These are phyloP conservation scores for Petunia hybrid DNA, from an alignment of 305 asterid species.

Conservation along the genomic window DNA sequence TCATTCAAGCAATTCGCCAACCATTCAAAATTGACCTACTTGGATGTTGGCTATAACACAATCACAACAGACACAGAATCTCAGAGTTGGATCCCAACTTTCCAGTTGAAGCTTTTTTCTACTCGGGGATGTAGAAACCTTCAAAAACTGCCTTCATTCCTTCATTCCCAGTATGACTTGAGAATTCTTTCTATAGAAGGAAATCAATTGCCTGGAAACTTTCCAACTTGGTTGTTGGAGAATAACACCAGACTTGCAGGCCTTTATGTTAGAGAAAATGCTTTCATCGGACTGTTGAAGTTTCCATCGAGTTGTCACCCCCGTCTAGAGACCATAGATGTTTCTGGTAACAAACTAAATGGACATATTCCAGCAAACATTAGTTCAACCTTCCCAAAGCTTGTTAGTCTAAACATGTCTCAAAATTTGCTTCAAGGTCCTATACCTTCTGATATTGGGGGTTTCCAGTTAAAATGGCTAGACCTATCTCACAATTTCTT, in stretches of 20 bases:
- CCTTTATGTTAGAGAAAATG: constrained; percentile 14
- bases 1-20: neutral
- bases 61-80: neutral
- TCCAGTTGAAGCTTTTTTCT: neutral
- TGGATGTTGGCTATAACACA: neutral
- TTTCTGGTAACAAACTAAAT: constrained; percentile 17
- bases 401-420: neutral
- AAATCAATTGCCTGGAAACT: neutral
- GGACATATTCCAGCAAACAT: constrained; percentile 25
- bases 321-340: neutral
- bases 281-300: constrained; percentile 15
- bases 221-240: constrained; percentile 35
- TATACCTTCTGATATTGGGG: constrained; percentile 5
- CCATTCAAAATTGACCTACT: constrained; percentile 23
- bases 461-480: neutral
- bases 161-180: constrained; percentile 28
- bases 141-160: constrained; percentile 24
- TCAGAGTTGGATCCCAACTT: constrained; percentile 5
- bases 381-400: constrained; percentile 17
- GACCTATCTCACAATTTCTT: constrained; percentile 20
- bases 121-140: neutral
- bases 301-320: neutral
- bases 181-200: neutral
- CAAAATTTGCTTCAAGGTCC: constrained; percentile 16
- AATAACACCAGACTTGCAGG: constrained; percentile 30